These are phyloP conservation scores for Pseudopithomyces maydicus DNA, from an alignment of 2,329 filamentous ascomycete species.

Conservation along the genomic window DNA sequence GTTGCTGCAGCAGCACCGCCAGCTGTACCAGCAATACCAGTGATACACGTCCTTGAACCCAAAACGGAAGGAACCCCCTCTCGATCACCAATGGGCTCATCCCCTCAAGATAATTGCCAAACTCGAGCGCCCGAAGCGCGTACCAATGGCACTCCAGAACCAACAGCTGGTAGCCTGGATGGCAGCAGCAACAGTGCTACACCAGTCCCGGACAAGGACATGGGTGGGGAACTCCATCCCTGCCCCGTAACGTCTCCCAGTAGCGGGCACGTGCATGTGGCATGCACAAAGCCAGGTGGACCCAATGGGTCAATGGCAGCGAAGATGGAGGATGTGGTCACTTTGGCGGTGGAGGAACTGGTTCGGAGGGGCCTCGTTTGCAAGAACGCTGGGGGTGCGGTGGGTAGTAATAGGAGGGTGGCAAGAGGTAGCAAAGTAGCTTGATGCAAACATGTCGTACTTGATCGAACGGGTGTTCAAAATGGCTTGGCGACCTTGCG, in stretches of 20 bases:
- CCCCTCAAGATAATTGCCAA: too few relatives aligned
- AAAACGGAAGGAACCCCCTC: neutral
- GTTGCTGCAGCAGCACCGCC: neutral
- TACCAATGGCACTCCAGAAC: neutral
- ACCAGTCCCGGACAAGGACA: neutral
- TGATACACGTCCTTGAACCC: neutral
- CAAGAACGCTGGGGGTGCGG: neutral
- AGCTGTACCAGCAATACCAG: neutral
- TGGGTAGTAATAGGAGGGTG: neutral
- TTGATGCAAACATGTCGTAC: too few relatives aligned
- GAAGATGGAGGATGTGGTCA: too few relatives aligned
- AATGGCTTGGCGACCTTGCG: slow-evolving; percentile 95
- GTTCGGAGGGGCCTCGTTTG: neutral
- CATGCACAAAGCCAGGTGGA: too few relatives aligned
- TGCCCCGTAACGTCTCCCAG: neutral
- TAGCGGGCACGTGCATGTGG: neutral
- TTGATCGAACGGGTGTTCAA: slow-evolving; percentile 17
- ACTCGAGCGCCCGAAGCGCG: neutral
- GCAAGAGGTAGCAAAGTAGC: too few relatives aligned
- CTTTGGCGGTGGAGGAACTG: neutral
- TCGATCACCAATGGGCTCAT: neutral
- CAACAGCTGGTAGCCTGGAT: neutral
- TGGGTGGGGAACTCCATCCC: neutral
- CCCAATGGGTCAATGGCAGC: too few relatives aligned
- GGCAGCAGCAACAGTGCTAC: neutral